Evolutionary conservation across 306 rosid genomes (phyloP).

Genomic region (Lotus japonicus): DNA sequence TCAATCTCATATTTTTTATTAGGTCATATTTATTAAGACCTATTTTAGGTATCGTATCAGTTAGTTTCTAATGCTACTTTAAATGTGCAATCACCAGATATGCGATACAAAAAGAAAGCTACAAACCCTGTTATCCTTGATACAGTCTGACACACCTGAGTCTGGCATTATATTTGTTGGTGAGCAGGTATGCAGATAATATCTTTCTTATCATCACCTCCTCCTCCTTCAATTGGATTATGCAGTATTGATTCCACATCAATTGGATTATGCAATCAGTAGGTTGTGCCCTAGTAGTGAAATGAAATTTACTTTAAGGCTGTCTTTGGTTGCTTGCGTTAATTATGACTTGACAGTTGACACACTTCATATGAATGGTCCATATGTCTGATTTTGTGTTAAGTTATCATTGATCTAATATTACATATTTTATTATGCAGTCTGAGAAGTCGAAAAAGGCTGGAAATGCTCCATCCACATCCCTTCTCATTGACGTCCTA

Average conservation of each 20-base stretch:
- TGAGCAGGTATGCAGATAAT: slow-evolving; percentile 59
- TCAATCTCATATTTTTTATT: not conserved
- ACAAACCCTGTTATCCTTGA: slow-evolving; percentile 55
- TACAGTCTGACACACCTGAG: slow-evolving; percentile 60
- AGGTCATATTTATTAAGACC: slow-evolving; percentile 2
- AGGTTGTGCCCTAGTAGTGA: not conserved
- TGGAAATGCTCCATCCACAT: slow-evolving; percentile 69
- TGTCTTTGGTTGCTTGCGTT: slow-evolving; percentile 10
- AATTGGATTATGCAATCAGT: slow-evolving; percentile 14
- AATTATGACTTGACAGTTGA: not conserved
- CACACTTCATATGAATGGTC: slow-evolving; percentile 7
- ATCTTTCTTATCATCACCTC: slow-evolving; percentile 24
- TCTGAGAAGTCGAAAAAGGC: slow-evolving; percentile 82
- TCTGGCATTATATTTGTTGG: slow-evolving; percentile 74
- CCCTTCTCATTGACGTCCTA: slow-evolving; percentile 61
- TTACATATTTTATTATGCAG: slow-evolving; percentile 35
- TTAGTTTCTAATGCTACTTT: slow-evolving; percentile 18
- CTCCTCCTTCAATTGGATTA: not conserved
- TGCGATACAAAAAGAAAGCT: slow-evolving; percentile 48
- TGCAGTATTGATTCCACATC: not conserved
- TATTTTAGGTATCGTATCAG: slow-evolving; percentile 12
- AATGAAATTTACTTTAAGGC: not conserved
- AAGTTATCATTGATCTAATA: not conserved
- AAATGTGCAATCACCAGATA: slow-evolving; percentile 38
- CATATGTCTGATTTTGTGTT: not conserved